Evolutionary conservation across 805 yeast species (phyloP).

Genomic region (Tanozyma kutaoensis): DNA sequence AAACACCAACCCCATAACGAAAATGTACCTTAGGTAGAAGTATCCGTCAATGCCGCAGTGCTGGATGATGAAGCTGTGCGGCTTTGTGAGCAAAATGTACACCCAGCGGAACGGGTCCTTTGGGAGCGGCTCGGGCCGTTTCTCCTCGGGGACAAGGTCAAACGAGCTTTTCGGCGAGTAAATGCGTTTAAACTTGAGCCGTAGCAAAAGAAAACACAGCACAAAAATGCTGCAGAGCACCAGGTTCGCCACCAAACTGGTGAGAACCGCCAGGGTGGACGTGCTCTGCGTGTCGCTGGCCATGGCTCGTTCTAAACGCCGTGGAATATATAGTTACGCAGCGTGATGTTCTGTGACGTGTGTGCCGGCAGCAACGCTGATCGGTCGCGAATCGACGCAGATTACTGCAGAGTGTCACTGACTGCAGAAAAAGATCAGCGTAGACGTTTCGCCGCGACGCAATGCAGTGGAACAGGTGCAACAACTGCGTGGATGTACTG

Average conservation of each 20-base stretch:
- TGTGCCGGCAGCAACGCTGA: too few relatives aligned
- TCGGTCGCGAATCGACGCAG: too few relatives aligned
- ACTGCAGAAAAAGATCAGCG: too few relatives aligned
- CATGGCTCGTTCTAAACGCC: too few relatives aligned
- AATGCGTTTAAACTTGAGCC: constrained; percentile 57
- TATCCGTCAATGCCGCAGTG: constrained; percentile 94
- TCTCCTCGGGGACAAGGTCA: constrained; percentile 38
- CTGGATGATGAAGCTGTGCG: constrained; percentile 63
- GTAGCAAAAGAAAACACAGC: constrained; percentile 45
- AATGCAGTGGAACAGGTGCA: too few relatives aligned
- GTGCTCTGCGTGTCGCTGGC: constrained; percentile 3
- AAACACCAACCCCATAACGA: constrained; percentile 38
- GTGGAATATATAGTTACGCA: too few relatives aligned
- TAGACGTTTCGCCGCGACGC: too few relatives aligned
- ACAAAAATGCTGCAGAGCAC: constrained; percentile 52
- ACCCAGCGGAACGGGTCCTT: constrained; percentile 63
- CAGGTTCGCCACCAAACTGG: constrained; percentile 60
- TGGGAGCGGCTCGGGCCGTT: constrained; percentile 65
- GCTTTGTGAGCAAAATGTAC: constrained; percentile 43
- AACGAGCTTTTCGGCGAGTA: constrained; percentile 73
- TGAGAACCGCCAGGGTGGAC: constrained; percentile 53
- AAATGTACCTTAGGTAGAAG: constrained; percentile 71
- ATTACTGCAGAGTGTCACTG: too few relatives aligned
- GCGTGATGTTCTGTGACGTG: too few relatives aligned
- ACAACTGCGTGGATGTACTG: too few relatives aligned